Evolutionary conservation across 176 grass and related monocot genomes (phyloP).

Genomic region (Hyparrhenia diplandra): DNA sequence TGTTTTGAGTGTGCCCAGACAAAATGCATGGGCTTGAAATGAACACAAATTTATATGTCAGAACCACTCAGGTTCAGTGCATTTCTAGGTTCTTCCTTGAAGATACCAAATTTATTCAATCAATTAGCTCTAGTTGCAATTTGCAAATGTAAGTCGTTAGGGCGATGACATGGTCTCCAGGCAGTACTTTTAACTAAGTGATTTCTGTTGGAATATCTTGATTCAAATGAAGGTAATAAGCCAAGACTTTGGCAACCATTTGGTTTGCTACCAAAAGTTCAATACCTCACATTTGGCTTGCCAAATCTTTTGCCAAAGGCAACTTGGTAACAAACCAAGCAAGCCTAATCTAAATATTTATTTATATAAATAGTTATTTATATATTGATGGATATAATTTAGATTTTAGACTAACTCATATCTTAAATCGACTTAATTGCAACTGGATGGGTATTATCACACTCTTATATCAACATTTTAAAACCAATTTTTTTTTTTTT

Average conservation of each 20-base stretch:
- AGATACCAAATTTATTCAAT: background rate
- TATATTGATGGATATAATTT: background rate
- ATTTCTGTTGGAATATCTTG: background rate
- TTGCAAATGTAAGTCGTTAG: background rate
- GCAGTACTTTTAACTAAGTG: background rate
- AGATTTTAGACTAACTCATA: background rate
- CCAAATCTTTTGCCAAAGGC: background rate
- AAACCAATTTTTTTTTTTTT: too few relatives aligned
- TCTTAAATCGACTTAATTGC: background rate
- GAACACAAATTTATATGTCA: background rate
- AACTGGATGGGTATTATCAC: background rate
- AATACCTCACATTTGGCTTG: background rate
- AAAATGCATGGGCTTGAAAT: background rate
- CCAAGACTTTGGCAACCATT: background rate
- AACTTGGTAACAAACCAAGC: background rate
- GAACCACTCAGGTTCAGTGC: background rate
- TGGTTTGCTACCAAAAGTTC: background rate
- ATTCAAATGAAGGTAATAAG: background rate
- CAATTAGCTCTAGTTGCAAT: background rate
- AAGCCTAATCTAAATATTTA: background rate
- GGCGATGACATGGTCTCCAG: background rate
- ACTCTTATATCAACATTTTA: background rate
- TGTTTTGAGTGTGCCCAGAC: constrained; percentile 9
- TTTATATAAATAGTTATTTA: background rate
- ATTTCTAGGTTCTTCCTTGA: constrained; percentile 19